Evolutionary conservation across 169 alveolate species (phyloP), one percentile per base, ranked within the genome.

Genomic region (Amoebophrya sp.): DNA sequence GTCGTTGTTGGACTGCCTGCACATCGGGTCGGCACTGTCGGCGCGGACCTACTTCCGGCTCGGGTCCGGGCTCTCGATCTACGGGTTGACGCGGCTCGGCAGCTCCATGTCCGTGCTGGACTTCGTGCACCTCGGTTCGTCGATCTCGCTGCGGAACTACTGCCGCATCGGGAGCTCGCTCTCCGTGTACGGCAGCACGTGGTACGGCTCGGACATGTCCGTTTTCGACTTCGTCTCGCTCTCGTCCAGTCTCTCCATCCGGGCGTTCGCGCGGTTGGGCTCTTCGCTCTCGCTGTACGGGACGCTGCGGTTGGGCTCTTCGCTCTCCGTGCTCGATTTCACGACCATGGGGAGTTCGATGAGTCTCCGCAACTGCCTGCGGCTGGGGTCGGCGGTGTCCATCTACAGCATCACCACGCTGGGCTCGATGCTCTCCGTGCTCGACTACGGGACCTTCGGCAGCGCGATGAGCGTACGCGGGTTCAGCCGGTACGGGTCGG

Each of bases 1-100:
- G 69, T 42, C 90, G 0, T 39, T 43, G 31, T 40, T 40, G 89
- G 92, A 91, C 89, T 70, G 39, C n/a, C 31, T 91, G 90, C 90
- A 91, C 40, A 26, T 40, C n/a, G 92, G 70, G 34, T 31, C 13
- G 0, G 5, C 89, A 0, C 26, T 29, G 0, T 48, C 45, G 26
- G 10, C 42, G 23, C 90, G 89, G 39, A 18, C 42, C 48, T 7
- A 18, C 41, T 43, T 26, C 7, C 67, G 78, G 26, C 42, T 31
- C 26, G 92, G 89, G 41, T 13, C 89, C 23, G 67, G 31, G 18
- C 23, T 34, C n/a, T 31, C 89, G 1, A 0, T 88, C 58, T n/a
- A 40, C 40, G 92, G 92, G 58, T 0, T 90, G 89, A 0, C 89
- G 23, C 43, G 13, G 31, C 23, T 67, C 0, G 93, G 45, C 41